Evolutionary conservation across 1,139 yeast genomes (phyloP).

Genomic region (Debaryomycetaceae sp.): DNA sequence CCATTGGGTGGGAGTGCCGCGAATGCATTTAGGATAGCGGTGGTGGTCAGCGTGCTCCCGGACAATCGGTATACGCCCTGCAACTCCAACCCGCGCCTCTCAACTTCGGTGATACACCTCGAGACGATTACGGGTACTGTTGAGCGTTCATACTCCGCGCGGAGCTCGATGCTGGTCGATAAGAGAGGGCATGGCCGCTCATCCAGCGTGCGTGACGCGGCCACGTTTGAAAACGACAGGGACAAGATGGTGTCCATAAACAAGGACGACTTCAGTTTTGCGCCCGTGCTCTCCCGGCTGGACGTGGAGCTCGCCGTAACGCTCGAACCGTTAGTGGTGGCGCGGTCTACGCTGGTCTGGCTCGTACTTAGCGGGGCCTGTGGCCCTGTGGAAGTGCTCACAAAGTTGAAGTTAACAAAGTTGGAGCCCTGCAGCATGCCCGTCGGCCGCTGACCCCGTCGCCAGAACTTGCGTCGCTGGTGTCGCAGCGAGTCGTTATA

Average conservation of each 20-base stretch:
- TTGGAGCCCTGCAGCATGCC: neutral
- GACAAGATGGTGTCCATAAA: slow-evolving; percentile 30
- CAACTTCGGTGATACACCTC: slow-evolving; percentile 71
- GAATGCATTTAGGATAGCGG: slow-evolving; percentile 40
- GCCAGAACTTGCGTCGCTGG: slow-evolving; percentile 43
- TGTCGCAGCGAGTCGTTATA: neutral
- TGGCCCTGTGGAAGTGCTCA: neutral
- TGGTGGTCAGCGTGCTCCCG: slow-evolving; percentile 76
- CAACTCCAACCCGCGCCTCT: slow-evolving; percentile 53
- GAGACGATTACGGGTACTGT: slow-evolving; percentile 61
- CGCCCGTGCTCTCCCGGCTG: slow-evolving; percentile 11
- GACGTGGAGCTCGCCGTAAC: slow-evolving; percentile 1
- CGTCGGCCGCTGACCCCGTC: slow-evolving; percentile 13
- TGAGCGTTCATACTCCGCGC: slow-evolving; percentile 51
- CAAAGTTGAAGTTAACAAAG: neutral
- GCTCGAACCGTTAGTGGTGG: slow-evolving; percentile 1
- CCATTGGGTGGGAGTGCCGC: slow-evolving; percentile 16
- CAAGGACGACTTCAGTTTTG: slow-evolving; percentile 40
- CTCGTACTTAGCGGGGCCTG: neutral
- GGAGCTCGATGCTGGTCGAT: slow-evolving; percentile 41
- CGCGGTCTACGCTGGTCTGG: neutral
- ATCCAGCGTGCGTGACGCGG: slow-evolving; percentile 3
- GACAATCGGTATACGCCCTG: slow-evolving; percentile 91
- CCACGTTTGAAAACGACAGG: slow-evolving; percentile 7
- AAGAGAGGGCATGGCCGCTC: slow-evolving; percentile 21